Evolutionary conservation across 345 rosid genomes (phyloP), one percentile per base, ranked within the genome.

Genomic region (Eucalyptus globulus): DNA sequence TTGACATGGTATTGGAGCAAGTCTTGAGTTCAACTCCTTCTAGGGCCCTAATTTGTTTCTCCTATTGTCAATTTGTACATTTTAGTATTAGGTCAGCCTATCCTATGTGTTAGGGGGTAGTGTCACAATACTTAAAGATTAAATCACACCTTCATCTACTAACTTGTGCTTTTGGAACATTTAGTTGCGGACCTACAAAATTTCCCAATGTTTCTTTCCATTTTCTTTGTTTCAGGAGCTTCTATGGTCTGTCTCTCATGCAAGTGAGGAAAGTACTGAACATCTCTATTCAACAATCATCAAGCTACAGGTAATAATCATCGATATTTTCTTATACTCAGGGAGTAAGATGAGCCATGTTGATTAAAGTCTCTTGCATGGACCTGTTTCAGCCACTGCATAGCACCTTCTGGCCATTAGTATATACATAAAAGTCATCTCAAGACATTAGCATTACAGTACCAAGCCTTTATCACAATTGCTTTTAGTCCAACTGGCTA

Each of bases 251-350:
- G 92, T 97, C 80, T 95, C 97, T 91, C 93, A 90, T 91, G 97
- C 98, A 88, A 97, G 98, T 88, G 96, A 94, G 92, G 99, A 97
- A 90, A 95, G 98, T 95, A 97, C 98, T 11, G 98, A 94, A 89
- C 93, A 91, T 90, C 95, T 97, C 92, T 95, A 94, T 92, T 97
- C 97, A 47, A 92, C 98, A 88, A 92, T 97, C 86, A 94, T 94
- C 86, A 97, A 95, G 90, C 97, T 97, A 89, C 99, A 97, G 98
- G 99, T 97, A 91, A 89, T 49, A 86, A 14, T 47, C 45, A 40
- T 72, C 9, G 5, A 21, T 76, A 21, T 21, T 76, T 9, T 76
- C 27, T 76, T 76, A 22, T 37, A 76, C 83, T 76, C 27, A 76
- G 27, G 83, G 22, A 37, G 27, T 76, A 37, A 34, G 80, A 69